These are phyloP conservation scores for Diaporthe ilicicola DNA, from an alignment of 2,329 filamentous ascomycete genomes.

Conservation along the genomic window DNA sequence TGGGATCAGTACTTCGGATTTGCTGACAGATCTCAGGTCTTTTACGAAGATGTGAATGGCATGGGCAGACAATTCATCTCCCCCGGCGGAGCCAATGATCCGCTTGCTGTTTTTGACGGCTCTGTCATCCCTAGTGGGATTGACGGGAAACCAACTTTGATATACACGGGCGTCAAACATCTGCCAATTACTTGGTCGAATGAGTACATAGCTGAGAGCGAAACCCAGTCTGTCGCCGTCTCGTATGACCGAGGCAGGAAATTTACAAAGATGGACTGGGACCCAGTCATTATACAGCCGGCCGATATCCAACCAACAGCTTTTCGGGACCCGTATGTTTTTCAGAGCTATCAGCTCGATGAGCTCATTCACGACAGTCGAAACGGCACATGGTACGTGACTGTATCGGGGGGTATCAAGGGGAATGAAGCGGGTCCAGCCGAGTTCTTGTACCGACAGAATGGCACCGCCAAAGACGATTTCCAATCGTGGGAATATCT, in stretches of 20 bases:
- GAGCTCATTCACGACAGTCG: slow-evolving; percentile 39
- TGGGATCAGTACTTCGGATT: not conserved
- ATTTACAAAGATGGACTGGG: slow-evolving; percentile 48
- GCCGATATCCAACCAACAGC: slow-evolving; percentile 41
- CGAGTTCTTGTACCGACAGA: slow-evolving; percentile 51
- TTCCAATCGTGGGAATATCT: slow-evolving; percentile 45
- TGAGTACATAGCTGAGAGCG: slow-evolving; percentile 36
- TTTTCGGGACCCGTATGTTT: slow-evolving; percentile 53
- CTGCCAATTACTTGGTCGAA: slow-evolving; percentile 54
- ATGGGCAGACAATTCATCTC: slow-evolving; percentile 46
- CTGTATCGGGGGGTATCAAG: slow-evolving; percentile 51
- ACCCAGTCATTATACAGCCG: slow-evolving; percentile 47
- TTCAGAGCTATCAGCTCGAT: slow-evolving; percentile 49
- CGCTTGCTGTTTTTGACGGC: slow-evolving; percentile 54
- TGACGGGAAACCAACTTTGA: slow-evolving; percentile 51
- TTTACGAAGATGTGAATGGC: slow-evolving; percentile 45
- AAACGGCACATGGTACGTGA: slow-evolving; percentile 48
- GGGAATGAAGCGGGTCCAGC: slow-evolving; percentile 43
- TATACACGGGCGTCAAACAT: slow-evolving; percentile 54
- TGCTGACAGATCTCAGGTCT: slow-evolving; percentile 38
- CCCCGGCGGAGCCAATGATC: slow-evolving; percentile 43
- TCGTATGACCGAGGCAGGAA: slow-evolving; percentile 42
- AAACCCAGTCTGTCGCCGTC: slow-evolving; percentile 54
- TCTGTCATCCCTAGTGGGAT: slow-evolving; percentile 53
- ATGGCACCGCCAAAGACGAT: slow-evolving; percentile 38